phyloP scores from a whole-genome alignment of 2,329 filamentous ascomycete genomes.

The Aureobasidium sp. region DNA sequence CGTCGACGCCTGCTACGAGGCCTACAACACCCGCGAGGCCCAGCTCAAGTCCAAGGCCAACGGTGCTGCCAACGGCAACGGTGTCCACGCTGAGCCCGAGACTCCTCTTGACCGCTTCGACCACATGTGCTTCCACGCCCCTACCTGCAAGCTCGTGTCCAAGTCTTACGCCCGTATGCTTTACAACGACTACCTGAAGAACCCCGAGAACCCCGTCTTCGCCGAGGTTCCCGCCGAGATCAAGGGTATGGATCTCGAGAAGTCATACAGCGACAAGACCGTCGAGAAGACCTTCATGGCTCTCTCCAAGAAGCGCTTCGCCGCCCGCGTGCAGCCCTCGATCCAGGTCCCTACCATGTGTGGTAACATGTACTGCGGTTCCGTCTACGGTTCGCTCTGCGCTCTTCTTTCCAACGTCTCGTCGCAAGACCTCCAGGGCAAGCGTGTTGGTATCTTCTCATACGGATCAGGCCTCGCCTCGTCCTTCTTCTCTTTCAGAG shows the following conservation, averaged over 20 bases:
- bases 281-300: conserved; percentile 46
- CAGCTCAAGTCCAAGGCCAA: conserved; percentile 35
- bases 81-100: conserved; percentile 32
- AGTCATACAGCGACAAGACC: conserved; percentile 42
- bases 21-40: conserved; percentile 42
- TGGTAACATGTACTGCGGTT: conserved; percentile 48
- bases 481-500: conserved; percentile 42
- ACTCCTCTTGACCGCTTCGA: conserved; percentile 44
- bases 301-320: conserved; percentile 44
- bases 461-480: conserved; percentile 44
- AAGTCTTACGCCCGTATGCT: conserved; percentile 45
- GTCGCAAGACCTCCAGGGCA: conserved; percentile 38
- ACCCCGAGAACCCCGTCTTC: conserved; percentile 40
- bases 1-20: conserved; percentile 45
- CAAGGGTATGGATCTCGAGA: conserved; percentile 36
- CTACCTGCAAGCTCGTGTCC: conserved; percentile 45
- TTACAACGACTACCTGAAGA: conserved; percentile 43
- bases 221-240: conserved; percentile 41
- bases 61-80: conserved; percentile 33
- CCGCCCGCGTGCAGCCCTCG: conserved; percentile 39
- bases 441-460: conserved; percentile 43
- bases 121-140: conserved; percentile 47
- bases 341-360: conserved; percentile 44
- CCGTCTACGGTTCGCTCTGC: conserved; percentile 42
- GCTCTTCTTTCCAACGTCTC: conserved; percentile 39